A percentile compares a stretch with the other conserved stretches of the same genome.
These are phyloP conservation scores for Pugionium cornutum DNA, from an alignment of 345 rosid genomes.

Conservation along the genomic window DNA sequence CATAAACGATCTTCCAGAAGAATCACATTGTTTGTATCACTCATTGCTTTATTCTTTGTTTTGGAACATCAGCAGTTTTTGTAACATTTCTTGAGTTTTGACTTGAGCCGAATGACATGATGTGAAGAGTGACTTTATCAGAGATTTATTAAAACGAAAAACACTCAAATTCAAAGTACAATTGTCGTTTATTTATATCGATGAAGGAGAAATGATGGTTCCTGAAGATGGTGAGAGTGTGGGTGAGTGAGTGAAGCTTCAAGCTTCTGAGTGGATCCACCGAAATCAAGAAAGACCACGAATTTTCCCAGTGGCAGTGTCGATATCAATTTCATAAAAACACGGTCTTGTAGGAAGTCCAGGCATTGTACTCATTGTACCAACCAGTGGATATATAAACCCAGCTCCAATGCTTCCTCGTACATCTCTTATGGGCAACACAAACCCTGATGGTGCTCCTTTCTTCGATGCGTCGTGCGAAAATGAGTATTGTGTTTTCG, in stretches of 20 bases:
- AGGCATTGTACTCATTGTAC: slow-evolving; percentile 98
- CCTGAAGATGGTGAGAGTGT: not conserved
- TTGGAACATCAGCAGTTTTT: slow-evolving; percentile 21
- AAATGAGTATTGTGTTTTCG: slow-evolving; percentile 95
- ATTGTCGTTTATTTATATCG: slow-evolving; percentile 17
- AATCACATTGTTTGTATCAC: slow-evolving; percentile 14
- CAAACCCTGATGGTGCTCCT: slow-evolving; percentile 87
- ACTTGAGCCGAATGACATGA: slow-evolving; percentile 10
- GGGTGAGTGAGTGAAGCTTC: not conserved
- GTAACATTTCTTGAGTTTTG: slow-evolving; percentile 20
- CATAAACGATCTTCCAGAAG: slow-evolving; percentile 19
- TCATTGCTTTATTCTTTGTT: slow-evolving; percentile 31
- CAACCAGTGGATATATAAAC: slow-evolving; percentile 91
- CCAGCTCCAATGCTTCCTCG: slow-evolving; percentile 98
- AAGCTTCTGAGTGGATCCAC: slow-evolving; percentile 2
- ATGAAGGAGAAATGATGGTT: slow-evolving; percentile 14
- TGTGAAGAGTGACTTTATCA: slow-evolving; percentile 12
- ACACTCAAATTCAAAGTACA: slow-evolving; percentile 26
- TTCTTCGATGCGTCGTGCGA: slow-evolving; percentile 77
- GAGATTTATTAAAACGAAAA: not conserved
- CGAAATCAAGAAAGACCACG: slow-evolving; percentile 70
- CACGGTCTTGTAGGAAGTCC: slow-evolving; percentile 98
- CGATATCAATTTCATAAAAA: slow-evolving; percentile 87
- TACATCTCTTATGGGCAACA: slow-evolving; percentile 85
- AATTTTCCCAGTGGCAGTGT: slow-evolving; percentile 80